Conservation (phyloP, 179 eudicot species). For the Pouteria campechiana region DNA sequence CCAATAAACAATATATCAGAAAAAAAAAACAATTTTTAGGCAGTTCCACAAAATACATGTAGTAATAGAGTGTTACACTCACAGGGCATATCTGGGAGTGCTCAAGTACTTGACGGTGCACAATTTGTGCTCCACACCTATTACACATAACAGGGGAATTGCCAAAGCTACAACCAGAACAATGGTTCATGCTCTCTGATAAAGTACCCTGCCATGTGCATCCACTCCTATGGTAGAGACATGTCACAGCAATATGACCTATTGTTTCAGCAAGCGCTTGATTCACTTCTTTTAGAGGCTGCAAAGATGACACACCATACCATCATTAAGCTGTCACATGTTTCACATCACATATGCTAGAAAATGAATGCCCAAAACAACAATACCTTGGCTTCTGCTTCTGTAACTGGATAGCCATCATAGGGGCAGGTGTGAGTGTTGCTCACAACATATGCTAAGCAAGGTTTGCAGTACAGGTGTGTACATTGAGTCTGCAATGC, state of each 20-base stretch:
- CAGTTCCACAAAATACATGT: neutral
- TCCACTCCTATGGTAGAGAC: conserved; percentile 84
- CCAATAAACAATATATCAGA: neutral
- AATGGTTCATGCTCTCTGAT: conserved; percentile 62
- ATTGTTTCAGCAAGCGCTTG: conserved; percentile 64
- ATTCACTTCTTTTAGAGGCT: conserved; percentile 80
- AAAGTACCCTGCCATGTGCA: conserved; percentile 91
- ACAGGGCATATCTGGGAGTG: conserved; percentile 84
- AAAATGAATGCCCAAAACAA: too few species aligned
- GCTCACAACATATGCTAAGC: conserved; percentile 65
- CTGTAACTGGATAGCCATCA: conserved; percentile 87
- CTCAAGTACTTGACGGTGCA: conserved; percentile 92
- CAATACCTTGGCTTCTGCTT: conserved; percentile 79
- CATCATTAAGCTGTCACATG: too few species aligned
- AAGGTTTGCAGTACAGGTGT: conserved; percentile 88
- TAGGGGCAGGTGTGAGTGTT: conserved; percentile 78
- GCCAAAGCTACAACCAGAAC: conserved; percentile 72
- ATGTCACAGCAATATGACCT: conserved; percentile 63
- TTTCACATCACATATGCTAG: too few species aligned
- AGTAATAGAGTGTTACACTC: conserved; percentile 14
- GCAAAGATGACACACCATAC: too few species aligned
- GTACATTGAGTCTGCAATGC: conserved; percentile 85
- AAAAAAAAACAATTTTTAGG: neutral
- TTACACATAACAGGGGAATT: conserved; percentile 85
- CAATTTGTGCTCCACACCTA: conserved; percentile 70